Percentiles rank a stretch among this genome's conserved stretches.
Conservation (phyloP, 1,139 yeast species). For the Debaryomyces robertsiae region DNA sequence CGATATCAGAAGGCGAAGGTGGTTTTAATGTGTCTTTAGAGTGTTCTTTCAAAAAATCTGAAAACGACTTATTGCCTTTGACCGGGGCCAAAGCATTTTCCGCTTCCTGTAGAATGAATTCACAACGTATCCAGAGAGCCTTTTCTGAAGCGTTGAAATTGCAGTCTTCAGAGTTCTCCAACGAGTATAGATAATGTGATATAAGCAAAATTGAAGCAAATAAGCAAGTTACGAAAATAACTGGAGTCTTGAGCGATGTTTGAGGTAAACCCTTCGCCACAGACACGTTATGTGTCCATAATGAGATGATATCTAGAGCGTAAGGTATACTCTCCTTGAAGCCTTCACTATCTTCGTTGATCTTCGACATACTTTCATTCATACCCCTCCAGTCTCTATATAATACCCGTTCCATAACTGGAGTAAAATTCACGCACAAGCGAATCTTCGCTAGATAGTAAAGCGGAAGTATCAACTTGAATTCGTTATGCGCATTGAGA, state of each 20-base stretch:
- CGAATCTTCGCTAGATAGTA: constrained; percentile 65
- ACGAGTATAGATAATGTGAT: constrained; percentile 58
- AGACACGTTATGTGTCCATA: constrained; percentile 71
- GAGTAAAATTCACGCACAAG: constrained; percentile 58
- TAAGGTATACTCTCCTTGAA: constrained; percentile 59
- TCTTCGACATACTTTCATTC: constrained; percentile 51
- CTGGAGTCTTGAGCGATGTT: constrained; percentile 71
- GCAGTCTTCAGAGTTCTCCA: constrained; percentile 43
- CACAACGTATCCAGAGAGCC: constrained; percentile 54
- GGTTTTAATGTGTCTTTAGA: constrained; percentile 55
- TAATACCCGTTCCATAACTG: constrained; percentile 59
- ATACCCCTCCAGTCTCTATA: constrained; percentile 64
- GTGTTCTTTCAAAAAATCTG: constrained; percentile 55
- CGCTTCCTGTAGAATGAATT: constrained; percentile 53
- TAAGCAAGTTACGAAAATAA: constrained; percentile 68
- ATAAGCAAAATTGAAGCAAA: constrained; percentile 61
- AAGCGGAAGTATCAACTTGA: constrained; percentile 66
- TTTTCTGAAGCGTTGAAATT: constrained; percentile 46
- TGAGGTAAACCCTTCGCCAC: constrained; percentile 62
- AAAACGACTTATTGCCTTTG: constrained; percentile 33
- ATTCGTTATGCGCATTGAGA: constrained; percentile 54
- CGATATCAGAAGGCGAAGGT: constrained; percentile 1
- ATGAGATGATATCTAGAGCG: constrained; percentile 59
- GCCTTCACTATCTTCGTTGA: constrained; percentile 55
- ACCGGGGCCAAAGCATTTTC: constrained; percentile 50